These are phyloP conservation scores for Crithidia bombi DNA, from an alignment of 208 protist genomes.

Conservation along the genomic window DNA sequence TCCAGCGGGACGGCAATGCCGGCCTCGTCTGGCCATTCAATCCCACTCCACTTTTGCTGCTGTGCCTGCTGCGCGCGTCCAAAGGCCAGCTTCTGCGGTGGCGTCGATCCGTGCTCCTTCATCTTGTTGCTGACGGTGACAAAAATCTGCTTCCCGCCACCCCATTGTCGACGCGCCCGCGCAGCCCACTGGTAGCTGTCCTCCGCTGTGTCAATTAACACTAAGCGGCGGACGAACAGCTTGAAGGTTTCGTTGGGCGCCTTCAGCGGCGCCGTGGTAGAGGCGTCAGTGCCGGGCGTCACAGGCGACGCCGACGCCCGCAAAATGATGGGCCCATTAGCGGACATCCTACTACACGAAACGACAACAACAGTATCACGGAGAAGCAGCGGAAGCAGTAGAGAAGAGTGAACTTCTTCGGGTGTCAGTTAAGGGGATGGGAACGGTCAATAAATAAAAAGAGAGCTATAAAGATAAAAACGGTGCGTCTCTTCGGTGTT, in stretches of 20 bases:
- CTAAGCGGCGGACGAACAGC: conserved; percentile 63
- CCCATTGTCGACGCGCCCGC: conserved; percentile 77
- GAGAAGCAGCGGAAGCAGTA: not conserved
- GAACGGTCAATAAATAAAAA: not conserved
- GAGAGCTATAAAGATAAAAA: not conserved
- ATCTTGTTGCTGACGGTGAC: conserved; percentile 63
- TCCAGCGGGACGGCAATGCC: conserved; percentile 57
- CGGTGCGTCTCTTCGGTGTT: not conserved
- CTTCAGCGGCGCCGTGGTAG: not conserved
- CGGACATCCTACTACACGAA: conserved; percentile 5
- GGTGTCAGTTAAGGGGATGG: not conserved
- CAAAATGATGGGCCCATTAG: not conserved
- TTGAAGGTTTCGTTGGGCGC: conserved; percentile 44
- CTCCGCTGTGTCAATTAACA: conserved; percentile 85
- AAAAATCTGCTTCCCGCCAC: conserved; percentile 58
- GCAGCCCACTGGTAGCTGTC: conserved; percentile 65
- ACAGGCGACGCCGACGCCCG: conserved; percentile 15
- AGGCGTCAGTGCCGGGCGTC: not conserved
- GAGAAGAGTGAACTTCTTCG: not conserved
- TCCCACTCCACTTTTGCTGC: conserved; percentile 54
- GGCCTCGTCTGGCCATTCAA: conserved; percentile 41
- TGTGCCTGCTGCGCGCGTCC: conserved; percentile 37
- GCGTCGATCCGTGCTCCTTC: conserved; percentile 51
- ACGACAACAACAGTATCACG: not conserved
- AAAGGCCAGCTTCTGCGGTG: conserved; percentile 52